Base-by-base conservation (phyloP, 2,329 filamentous ascomycete genomes). In the Aspergillus sclerotialis region DNA sequence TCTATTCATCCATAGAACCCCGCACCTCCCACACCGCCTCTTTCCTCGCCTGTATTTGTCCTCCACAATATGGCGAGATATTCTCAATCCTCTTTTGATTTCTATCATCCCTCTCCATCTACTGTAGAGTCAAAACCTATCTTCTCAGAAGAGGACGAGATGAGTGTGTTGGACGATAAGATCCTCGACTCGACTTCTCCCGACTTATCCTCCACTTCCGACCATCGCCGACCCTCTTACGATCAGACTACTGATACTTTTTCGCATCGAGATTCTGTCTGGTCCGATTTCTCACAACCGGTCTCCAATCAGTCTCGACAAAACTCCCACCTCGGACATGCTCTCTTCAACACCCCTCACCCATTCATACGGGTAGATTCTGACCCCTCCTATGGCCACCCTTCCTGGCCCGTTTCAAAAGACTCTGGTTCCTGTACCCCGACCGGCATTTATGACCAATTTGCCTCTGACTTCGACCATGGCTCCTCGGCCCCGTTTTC, bases 401-500 rank as follows among this genome's bases (percentile, higher is more conserved):
- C 64, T 33, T 55, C 68, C 42, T 89, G 84, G 83, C 68, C 78
- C 32, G 72, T 80, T 56, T 73, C 78, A 48, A 73, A 72, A 32
- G 70, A 68, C 49, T 84, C 83, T 16, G 82, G 78, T 33, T 76
- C 84, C 42, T 82, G 78, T 59, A 90, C 85, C 5, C 82, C 84
- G 11, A 77, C 87, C 41, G 79, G 78, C 41, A 69, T 78, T 34
- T 84, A 85, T 51, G 81, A 84, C 50, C 74, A 78, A 29, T 76
- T 74, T 50, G 63, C 68, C 21, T 60, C 67, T 25, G 69, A 75
- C 30, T 70, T 69, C 50, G 70, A 74, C 35, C 56, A 67, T 45
- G 57, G 55, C 38, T 44, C 64, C n/a, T 51, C 59, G 30, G 58
- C 61, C 28, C 56, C 63, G 35, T 62, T 68, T 55, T 50, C 67